Base-by-base conservation (phyloP, 2,329 filamentous ascomycete genomes). In the Amauroascus verrucosus region DNA sequence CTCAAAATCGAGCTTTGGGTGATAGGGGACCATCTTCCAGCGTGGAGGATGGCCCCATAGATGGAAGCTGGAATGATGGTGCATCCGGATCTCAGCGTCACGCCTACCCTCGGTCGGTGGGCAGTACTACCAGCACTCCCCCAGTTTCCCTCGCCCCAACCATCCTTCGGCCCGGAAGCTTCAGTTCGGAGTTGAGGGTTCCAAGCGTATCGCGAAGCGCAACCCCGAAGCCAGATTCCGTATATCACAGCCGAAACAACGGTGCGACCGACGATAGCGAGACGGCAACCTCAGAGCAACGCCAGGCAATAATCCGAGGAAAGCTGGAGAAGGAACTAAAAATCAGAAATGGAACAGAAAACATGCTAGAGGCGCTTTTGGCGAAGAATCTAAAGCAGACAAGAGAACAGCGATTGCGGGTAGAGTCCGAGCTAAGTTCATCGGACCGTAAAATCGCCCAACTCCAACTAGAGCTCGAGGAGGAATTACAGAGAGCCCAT, bases 341-440 rank as follows among this genome's bases (percentile, higher is more conserved):
- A 76, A 97, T 98, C 67, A 96, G 95, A 70, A 86, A 91, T 63
- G 93, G 93, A 18, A 96, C 91, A 54, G 93, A 98, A 75, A 98
- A 98, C 67, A 84, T 98, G 80, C 77, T 98, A 37, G 93, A 98
- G 73, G 93, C 93, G 11, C 74, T 98, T 59, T 88, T 96, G 67
- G 80, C 83, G 43, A 98, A 98, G 71, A 96, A 95, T 69, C 85
- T 88, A 44, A 98, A 97, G 72, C 91, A 97, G 68, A 86, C 86
- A 58, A 94, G 90, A 66, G 91, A 91, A 56, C 87, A 91, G 66
- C 80, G 87, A 43, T 75, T 79, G 56, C 79, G 80, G 61, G 86
- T 90, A 26, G 87, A 98, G 72, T 85, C 86, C 48, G 93, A 98
- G 72, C 77, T 98, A 61, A 93, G 84, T 65, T 84, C 88, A 33